These are phyloP conservation scores for Avena eriantha DNA, from an alignment of 176 grass and related monocot genomes.

Conservation along the genomic window DNA sequence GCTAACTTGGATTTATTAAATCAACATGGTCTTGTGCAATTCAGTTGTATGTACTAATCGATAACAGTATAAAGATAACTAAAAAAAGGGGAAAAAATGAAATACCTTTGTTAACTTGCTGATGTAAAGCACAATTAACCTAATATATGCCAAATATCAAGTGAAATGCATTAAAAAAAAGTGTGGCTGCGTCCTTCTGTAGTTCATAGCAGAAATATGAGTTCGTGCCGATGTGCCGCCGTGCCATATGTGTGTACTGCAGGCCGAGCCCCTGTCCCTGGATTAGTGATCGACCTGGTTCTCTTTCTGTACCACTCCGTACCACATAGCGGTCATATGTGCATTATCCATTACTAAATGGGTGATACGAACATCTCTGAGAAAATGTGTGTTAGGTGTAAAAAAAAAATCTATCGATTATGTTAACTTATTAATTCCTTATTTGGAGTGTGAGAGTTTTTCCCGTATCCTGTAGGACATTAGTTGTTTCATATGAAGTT, in stretches of 20 bases:
- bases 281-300: no score
- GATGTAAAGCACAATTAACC: background rate
- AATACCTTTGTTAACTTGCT: background rate
- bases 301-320: background rate
- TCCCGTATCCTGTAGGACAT: background rate
- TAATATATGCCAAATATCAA: background rate
- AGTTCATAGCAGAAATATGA: background rate
- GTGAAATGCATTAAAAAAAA: background rate
- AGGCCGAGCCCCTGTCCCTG: background rate
- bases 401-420: background rate
- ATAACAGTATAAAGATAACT: background rate
- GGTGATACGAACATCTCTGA: background rate
- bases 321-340: background rate
- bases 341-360: background rate
- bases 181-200: background rate
- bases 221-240: background rate
- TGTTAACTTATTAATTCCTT: background rate
- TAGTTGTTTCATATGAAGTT: slow-evolving; percentile 15
- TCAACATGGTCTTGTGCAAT: background rate
- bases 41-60: background rate
- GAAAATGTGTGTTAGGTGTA: slow-evolving; percentile 17
- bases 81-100: background rate
- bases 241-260: background rate
- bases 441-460: background rate
- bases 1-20: no score